These are phyloP conservation scores for Aspergillus neoniger DNA, from an alignment of 2,329 filamentous ascomycete genomes.

Conservation along the genomic window DNA sequence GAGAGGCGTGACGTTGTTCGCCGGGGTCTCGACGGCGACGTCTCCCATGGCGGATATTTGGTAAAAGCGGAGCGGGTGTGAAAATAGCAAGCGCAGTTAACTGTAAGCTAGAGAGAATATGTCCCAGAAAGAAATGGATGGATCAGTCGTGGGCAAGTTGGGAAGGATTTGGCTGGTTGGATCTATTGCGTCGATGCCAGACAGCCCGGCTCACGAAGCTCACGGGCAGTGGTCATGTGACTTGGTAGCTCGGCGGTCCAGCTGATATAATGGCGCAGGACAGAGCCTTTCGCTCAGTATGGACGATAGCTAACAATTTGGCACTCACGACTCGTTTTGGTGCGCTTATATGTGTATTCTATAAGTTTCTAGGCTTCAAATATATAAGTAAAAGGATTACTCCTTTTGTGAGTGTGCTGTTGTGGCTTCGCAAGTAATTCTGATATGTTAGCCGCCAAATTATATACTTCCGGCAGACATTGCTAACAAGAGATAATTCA, in stretches of 20 bases:
- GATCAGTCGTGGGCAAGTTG: background rate
- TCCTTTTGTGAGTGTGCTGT: too few relatives aligned
- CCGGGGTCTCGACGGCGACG: slow-evolving; percentile 78
- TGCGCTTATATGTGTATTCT: too few relatives aligned
- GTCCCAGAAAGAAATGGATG: background rate
- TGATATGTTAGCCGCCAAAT: too few relatives aligned
- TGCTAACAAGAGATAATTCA: too few relatives aligned
- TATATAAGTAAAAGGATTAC: too few relatives aligned
- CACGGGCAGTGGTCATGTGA: slow-evolving; percentile 8
- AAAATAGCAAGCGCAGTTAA: background rate
- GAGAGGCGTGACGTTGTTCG: slow-evolving; percentile 71
- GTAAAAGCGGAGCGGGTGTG: background rate
- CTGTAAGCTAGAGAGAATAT: background rate
- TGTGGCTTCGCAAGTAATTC: too few relatives aligned
- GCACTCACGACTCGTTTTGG: too few relatives aligned
- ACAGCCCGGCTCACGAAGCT: slow-evolving; percentile 12
- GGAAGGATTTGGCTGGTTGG: background rate
- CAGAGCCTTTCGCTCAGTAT: background rate
- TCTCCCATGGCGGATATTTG: slow-evolving; percentile 69
- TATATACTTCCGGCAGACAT: too few relatives aligned
- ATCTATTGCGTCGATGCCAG: slow-evolving; percentile 12
- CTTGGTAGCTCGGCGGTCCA: background rate
- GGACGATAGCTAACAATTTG: background rate
- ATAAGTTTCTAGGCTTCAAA: too few relatives aligned
- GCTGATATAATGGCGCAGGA: background rate